Evolutionary conservation across 2,329 filamentous ascomycete genomes (phyloP).

Genomic region (Ceratocystis huliohia): DNA sequence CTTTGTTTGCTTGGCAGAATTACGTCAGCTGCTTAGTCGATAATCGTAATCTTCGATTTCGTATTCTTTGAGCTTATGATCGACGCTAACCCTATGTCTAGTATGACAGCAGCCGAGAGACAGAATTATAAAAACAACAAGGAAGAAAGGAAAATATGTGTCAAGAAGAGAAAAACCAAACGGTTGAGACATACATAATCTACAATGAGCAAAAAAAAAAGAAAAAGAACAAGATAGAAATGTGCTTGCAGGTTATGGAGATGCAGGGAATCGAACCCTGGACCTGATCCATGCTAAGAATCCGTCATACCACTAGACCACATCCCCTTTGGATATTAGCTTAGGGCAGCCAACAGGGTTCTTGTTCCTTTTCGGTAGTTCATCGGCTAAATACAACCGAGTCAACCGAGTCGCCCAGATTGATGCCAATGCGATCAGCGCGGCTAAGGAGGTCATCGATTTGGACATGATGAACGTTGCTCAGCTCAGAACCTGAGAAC

Average conservation of each 20-base stretch:
- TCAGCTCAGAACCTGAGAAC: too few species aligned
- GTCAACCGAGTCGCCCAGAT: too few species aligned
- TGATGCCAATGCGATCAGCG: too few species aligned
- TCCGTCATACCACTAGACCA: conserved; percentile 17
- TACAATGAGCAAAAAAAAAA: not conserved
- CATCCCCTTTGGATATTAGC: not conserved
- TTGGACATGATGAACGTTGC: too few species aligned
- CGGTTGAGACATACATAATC: not conserved
- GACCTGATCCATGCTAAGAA: conserved; percentile 17
- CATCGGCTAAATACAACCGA: not conserved
- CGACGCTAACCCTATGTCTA: not conserved
- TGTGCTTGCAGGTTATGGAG: not conserved
- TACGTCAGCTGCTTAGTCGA: not conserved
- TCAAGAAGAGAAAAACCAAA: not conserved
- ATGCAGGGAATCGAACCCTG: conserved; percentile 15
- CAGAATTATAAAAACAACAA: not conserved
- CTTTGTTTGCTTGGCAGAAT: not conserved
- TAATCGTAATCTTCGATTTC: not conserved
- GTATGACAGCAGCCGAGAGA: not conserved
- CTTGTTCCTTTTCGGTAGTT: not conserved
- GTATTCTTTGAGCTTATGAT: not conserved
- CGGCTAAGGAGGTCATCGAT: too few species aligned
- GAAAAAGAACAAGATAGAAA: not conserved
- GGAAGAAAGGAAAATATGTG: not conserved
- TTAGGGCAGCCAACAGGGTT: not conserved